Percentiles rank a stretch among this genome's conserved stretches.
phyloP scores from a whole-genome alignment of 2,329 filamentous ascomycete genomes.

The Colletotrichum spinosum region DNA sequence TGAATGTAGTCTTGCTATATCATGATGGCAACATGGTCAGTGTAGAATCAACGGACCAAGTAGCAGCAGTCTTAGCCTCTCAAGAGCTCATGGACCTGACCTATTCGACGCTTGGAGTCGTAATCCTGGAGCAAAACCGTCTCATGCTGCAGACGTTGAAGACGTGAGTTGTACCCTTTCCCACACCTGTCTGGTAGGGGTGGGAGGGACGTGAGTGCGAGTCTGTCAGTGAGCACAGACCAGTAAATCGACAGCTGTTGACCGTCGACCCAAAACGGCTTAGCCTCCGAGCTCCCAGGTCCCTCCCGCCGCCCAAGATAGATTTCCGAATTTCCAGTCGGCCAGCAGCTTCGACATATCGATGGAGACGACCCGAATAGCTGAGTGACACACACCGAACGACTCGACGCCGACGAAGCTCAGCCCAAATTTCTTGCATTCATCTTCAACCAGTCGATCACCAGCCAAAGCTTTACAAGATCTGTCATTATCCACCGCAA shows the following conservation, averaged over 20 bases:
- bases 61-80: too few species aligned
- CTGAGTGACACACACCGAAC: neutral
- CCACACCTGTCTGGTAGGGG: too few species aligned
- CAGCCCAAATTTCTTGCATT: neutral
- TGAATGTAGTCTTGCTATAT: too few species aligned
- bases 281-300: slow-evolving; percentile 31
- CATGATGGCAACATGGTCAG: too few species aligned
- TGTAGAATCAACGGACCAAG: too few species aligned
- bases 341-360: slow-evolving; percentile 15
- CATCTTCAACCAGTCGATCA: too few species aligned
- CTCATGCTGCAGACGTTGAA: too few species aligned
- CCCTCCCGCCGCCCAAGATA: slow-evolving; percentile 21
- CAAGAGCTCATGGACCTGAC: too few species aligned
- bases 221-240: slow-evolving; percentile 6
- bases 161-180: too few species aligned
- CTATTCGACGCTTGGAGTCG: too few species aligned
- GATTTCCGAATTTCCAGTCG: slow-evolving; percentile 34
- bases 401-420: neutral
- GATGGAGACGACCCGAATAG: slow-evolving; percentile 11
- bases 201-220: neutral
- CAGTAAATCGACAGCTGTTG: slow-evolving; percentile 7
- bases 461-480: neutral
- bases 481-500: slow-evolving; percentile 24
- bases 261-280: slow-evolving; percentile 11
- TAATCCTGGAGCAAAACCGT: too few species aligned